Conservation (phyloP, 1,284 basidiomycete species). For the Takashimella tepidaria region DNA sequence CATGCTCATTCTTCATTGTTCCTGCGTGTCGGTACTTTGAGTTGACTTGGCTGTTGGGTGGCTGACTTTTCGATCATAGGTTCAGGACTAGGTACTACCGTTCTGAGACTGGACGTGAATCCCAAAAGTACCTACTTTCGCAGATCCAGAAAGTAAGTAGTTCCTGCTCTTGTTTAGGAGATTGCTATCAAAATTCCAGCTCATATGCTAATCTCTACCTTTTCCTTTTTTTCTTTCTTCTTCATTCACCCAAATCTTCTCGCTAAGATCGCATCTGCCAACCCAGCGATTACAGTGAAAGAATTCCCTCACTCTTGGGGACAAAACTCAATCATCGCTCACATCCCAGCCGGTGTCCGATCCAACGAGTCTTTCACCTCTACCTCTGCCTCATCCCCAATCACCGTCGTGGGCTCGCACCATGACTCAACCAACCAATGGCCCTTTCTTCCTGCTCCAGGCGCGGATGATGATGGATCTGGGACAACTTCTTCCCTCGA, state of each 20-base stretch:
- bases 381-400: conserved; percentile 38
- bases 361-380: conserved; percentile 9
- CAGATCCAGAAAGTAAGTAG: conserved; percentile 61
- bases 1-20: no score
- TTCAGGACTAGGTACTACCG: conserved; percentile 51
- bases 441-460: conserved; percentile 80
- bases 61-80: no score
- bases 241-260: conserved; percentile 3
- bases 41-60: no score
- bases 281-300: conserved; percentile 61
- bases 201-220: conserved; percentile 12
- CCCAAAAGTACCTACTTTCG: conserved; percentile 76
- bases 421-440: conserved; percentile 86
- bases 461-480: conserved; percentile 76
- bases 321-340: conserved; percentile 79
- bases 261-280: conserved; percentile 60
- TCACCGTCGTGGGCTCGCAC: conserved; percentile 70
- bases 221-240: conserved; percentile 1
- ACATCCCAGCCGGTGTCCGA: conserved; percentile 49
- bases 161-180: no score
- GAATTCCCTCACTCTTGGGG: conserved; percentile 89
- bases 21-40: no score
- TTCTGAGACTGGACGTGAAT: conserved; percentile 61
- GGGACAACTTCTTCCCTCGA: conserved; percentile 90
- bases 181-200: no score